A percentile compares a stretch with the other conserved stretches of the same genome.
Evolutionary conservation across 202 grass and related monocot species (phyloP).

Genomic region (Zoysia matrella): DNA sequence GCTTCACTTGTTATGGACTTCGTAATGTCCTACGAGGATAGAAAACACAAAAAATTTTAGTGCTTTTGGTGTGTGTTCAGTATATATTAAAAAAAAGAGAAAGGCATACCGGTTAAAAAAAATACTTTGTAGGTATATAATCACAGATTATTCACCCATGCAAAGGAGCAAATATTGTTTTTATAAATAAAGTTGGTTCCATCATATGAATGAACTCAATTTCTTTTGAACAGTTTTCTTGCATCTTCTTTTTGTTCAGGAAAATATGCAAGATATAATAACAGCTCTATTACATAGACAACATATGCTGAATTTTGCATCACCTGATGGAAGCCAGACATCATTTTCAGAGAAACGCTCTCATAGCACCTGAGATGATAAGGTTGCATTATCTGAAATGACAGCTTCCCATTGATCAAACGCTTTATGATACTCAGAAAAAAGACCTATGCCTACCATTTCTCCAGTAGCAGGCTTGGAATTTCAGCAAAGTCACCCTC

Average conservation of each 20-base stretch:
- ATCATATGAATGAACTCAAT: not conserved
- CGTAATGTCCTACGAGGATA: constrained; percentile 82
- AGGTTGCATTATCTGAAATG: constrained; percentile 30
- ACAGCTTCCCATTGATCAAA: constrained; percentile 24
- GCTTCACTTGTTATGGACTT: constrained; percentile 82
- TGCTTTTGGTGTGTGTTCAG: constrained; percentile 33
- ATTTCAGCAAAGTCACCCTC: constrained; percentile 93
- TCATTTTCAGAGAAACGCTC: constrained; percentile 90
- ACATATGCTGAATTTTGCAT: constrained; percentile 41
- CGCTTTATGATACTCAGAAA: constrained; percentile 28
- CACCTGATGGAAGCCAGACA: constrained; percentile 97
- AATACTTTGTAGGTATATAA: constrained; percentile 1
- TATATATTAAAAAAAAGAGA: constrained; percentile 28
- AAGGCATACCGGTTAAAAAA: not conserved
- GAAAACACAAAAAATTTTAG: constrained; percentile 44
- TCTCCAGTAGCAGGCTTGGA: constrained; percentile 88
- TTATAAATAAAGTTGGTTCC: constrained; percentile 39
- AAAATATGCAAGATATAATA: constrained; percentile 13
- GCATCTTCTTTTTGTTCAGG: constrained; percentile 3
- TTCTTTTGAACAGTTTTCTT: constrained; percentile 1
- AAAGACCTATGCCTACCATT: constrained; percentile 59
- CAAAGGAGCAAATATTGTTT: constrained; percentile 29
- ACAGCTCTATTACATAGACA: constrained; percentile 25
- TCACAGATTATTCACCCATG: constrained; percentile 21
- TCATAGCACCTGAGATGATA: constrained; percentile 83